Percentiles rank a stretch among this genome's conserved stretches.
phyloP scores from a whole-genome alignment of 2,329 filamentous ascomycete species.

The Calonectria pauciramosa region DNA sequence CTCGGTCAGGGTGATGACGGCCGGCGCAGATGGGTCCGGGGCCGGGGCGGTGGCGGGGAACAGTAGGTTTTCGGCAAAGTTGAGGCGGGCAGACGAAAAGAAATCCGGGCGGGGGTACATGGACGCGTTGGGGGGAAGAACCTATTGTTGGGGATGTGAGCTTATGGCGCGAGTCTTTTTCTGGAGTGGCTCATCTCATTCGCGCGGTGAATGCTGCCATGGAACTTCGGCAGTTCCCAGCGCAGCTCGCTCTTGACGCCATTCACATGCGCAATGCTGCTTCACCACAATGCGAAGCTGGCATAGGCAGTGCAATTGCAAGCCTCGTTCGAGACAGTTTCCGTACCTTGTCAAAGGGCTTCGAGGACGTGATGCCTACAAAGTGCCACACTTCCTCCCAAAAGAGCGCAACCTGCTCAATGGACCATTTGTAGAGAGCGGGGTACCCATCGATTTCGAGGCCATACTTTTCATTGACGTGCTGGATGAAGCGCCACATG shows the following conservation, averaged over 20 bases:
- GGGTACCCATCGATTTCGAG: constrained; percentile 76
- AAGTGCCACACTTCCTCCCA: constrained; percentile 91
- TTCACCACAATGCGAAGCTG: not conserved
- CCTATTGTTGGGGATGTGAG: constrained; percentile 60
- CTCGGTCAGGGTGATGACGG: constrained; percentile 88
- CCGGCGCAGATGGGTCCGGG: constrained; percentile 70
- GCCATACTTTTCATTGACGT: constrained; percentile 76
- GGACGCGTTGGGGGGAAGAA: constrained; percentile 74
- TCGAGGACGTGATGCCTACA: constrained; percentile 80
- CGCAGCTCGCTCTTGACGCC: not conserved
- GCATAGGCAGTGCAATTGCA: not conserved
- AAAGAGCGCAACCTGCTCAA: constrained; percentile 80
- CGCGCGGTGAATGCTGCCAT: not conserved
- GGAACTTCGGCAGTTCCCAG: not conserved
- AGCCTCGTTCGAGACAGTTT: not conserved
- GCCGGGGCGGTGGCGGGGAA: constrained; percentile 70
- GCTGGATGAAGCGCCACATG: constrained; percentile 79
- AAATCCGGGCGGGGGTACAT: constrained; percentile 93
- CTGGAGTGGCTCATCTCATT: not conserved
- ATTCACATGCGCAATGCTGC: not conserved
- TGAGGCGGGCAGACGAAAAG: constrained; percentile 83
- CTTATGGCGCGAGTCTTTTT: not conserved
- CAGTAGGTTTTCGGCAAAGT: constrained; percentile 96
- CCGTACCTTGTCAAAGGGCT: constrained; percentile 71
- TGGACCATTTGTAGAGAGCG: constrained; percentile 88